Evolutionary conservation across 1,139 yeast species (phyloP), one percentile per base, ranked within the genome.

Genomic region (Yamadazyma sp.): DNA sequence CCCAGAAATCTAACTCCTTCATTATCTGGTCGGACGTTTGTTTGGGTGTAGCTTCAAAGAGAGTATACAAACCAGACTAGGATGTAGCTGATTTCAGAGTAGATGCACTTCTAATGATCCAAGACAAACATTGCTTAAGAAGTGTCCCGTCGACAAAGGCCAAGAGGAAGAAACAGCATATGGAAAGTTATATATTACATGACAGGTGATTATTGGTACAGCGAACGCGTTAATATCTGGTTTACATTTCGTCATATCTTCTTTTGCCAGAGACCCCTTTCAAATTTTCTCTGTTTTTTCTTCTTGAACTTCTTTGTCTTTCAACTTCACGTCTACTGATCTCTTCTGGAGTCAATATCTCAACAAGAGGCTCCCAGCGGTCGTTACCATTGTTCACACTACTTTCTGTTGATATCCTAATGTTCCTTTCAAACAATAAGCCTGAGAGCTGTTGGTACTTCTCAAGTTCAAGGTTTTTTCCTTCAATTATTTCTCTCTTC

Each of bases 291-390:
- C 98, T 80, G 68, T 94, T 90, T 54, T 89, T 72, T 57, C 98
- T 80, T 61, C 98, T 79, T 45, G 88, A 76, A 55, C 86, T 88
- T 61, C 98, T 78, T 49, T 90, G 97, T 54, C 95, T 82, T 62
- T 94, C 98, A 48, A 90, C 88, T 57, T 92, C 97, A 46, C 97
- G 77, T 63, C 86, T 85, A 56, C 90, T 97, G 42, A 92, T 88
- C 62, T 92, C 98, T 75, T 92, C 90, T 34, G 88, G 92, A 1
- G 95, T 82, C 44, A 92, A 71, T 7, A 80, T 78, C 60, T 90
- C 97, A 3, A 92, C 84, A 26, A 81, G 74, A 10, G 99, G 98
- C 38, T 86, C 84, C 95, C 97, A 92, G 26, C 80, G 85, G 35
- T 82, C 88, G 31, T 68, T 71, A 1, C 76, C 76, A 47, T 68